Base-by-base conservation (phyloP, 2,329 filamentous ascomycete species). In the Chrysoporthe cubensis region DNA sequence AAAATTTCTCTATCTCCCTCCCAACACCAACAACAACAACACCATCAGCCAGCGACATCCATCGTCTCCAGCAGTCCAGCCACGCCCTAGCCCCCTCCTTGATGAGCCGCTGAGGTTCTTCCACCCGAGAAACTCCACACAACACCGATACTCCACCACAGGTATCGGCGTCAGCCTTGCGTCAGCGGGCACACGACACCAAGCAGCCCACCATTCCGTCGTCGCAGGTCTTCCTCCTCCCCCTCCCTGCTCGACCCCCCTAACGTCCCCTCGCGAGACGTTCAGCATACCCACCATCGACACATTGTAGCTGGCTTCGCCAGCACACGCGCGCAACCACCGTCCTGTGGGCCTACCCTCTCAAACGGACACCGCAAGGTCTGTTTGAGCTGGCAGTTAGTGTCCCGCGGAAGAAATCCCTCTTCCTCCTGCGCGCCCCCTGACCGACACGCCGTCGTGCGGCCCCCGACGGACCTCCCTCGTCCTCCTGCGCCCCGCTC, bases 341-440 rank as follows among this genome's bases (percentile, higher is more conserved):
- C 84, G 81, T 87, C 85, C 87, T 88, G 91, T 96, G 93, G 93
- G 93, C 92, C 93, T 96, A 94, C 93, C 96, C 91, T 94, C 92
- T 94, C 92, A 92, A 89, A 87, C 93, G 92, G 86, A 92, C 91
- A 86, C 90, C 89, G 88, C 91, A 93, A 91, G 88, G 91, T 94
- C 94, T 93, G 92, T 95, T 93, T 96, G 93, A 89, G 93, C 65
- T 87, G 89, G 92, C 90, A 96, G 94, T 93, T 91, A 94, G 93
- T 92, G 94, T 93, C 96, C 91, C 91, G 91, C 90, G 86, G 87
- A 88, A 85, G 84, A 81, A 80, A 78, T 78, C 73, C 74, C 69
- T 65, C 64, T 75, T 75, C 71, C 71, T 71, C 71, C 62, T 43
- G 59, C 69, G 48, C 57, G 54, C 60, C 60, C 60, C 60, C 48